These are phyloP conservation scores for Lecanosticta acicola DNA, from an alignment of 2,329 filamentous ascomycete genomes.

Conservation along the genomic window DNA sequence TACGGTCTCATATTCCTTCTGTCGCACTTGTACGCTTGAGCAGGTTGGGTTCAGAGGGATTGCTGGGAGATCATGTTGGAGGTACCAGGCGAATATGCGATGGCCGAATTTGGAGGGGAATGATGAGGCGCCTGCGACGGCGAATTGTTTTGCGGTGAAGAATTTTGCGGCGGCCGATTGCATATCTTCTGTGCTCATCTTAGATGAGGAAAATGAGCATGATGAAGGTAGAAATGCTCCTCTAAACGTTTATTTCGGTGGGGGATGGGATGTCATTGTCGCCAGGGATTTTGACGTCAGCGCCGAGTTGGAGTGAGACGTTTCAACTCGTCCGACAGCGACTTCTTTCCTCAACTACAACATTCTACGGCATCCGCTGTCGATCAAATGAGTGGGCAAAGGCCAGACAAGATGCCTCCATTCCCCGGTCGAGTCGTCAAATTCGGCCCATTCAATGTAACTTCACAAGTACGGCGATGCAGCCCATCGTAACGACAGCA, in stretches of 20 bases:
- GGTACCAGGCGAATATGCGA: constrained; percentile 89
- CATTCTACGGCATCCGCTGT: neutral
- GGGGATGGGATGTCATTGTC: too few species aligned
- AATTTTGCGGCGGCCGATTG: constrained; percentile 70
- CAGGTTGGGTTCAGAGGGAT: constrained; percentile 77
- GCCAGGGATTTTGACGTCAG: constrained; percentile 1
- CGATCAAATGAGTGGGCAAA: constrained; percentile 8
- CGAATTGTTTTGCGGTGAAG: constrained; percentile 74
- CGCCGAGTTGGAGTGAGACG: neutral
- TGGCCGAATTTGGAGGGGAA: constrained; percentile 83
- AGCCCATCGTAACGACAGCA: neutral
- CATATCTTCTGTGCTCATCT: constrained; percentile 39
- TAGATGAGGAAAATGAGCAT: neutral
- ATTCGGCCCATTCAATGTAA: constrained; percentile 42
- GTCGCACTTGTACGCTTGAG: constrained; percentile 57
- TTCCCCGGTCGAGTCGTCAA: constrained; percentile 38
- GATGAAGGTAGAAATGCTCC: neutral
- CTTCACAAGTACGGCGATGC: constrained; percentile 35
- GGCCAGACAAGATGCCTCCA: constrained; percentile 21
- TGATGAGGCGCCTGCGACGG: constrained; percentile 84
- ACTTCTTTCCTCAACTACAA: neutral
- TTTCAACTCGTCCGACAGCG: too few species aligned
- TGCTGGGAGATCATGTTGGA: constrained; percentile 65
- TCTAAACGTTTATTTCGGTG: neutral
- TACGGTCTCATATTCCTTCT: constrained; percentile 57